phyloP scores from a whole-genome alignment of 352 stramenopile genomes.

The Phytophthora constricta region DNA sequence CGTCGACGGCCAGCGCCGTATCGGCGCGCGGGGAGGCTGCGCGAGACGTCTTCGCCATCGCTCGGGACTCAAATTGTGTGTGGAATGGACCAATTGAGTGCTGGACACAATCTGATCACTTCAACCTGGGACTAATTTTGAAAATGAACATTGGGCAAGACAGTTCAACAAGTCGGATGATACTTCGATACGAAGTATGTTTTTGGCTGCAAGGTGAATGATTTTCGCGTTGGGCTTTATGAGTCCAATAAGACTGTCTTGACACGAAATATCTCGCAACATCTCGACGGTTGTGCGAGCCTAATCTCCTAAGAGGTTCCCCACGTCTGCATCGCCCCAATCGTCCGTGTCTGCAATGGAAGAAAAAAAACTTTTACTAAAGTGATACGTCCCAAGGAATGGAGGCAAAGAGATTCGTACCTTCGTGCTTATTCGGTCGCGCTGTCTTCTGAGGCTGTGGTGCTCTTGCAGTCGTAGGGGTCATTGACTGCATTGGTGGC shows the following conservation, averaged over 20 bases:
- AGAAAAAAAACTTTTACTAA: slow-evolving; percentile 4
- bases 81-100: no score
- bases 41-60: slow-evolving; percentile 16
- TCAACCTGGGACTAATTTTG: no score
- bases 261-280: no score
- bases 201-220: no score
- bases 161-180: no score
- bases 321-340: slow-evolving; percentile 82
- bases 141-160: no score
- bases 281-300: no score
- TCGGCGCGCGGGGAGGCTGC: slow-evolving; percentile 11
- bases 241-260: no score
- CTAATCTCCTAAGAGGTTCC: slow-evolving; percentile 77
- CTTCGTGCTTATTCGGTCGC: slow-evolving; percentile 58
- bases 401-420: slow-evolving; percentile 33
- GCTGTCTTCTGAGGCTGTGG: slow-evolving; percentile 39
- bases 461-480: slow-evolving; percentile 36
- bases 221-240: no score
- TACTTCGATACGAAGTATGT: no score
- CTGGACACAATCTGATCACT: no score
- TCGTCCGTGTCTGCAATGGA: slow-evolving; percentile 67
- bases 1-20: slow-evolving; percentile 4
- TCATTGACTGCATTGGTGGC: slow-evolving; percentile 41
- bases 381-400: slow-evolving; percentile 2
- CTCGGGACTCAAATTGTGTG: no score